phyloP scores from a whole-genome alignment of 2,329 filamentous ascomycete genomes.

The Alternaria brassicae region DNA sequence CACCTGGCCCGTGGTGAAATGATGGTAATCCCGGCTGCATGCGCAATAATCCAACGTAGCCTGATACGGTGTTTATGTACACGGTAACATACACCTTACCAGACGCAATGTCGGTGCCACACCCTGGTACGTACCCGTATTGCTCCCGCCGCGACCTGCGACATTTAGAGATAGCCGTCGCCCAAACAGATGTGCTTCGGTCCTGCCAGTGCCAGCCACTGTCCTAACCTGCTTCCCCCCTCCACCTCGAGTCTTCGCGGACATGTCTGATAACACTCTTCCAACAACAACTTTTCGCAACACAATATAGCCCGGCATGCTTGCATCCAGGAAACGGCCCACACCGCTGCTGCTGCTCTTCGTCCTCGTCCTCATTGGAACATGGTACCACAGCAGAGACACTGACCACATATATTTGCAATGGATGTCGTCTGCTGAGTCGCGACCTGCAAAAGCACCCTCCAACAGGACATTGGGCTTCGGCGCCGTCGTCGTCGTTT shows the following conservation, averaged over 20 bases:
- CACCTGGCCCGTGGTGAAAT: conserved; percentile 13
- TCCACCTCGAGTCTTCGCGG: conserved; percentile 7
- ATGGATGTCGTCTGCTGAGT: conserved; percentile 37
- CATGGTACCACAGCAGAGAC: conserved; percentile 39
- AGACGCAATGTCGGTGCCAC: conserved; percentile 23
- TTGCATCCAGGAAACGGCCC: conserved; percentile 43
- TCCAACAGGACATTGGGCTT: conserved; percentile 51
- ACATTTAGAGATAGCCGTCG: conserved; percentile 26
- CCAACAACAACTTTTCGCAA: conserved; percentile 15
- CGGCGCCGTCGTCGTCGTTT: conserved; percentile 53
- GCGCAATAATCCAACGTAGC: conserved; percentile 23
- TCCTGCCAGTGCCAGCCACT: conserved; percentile 16
- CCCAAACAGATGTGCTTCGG: conserved; percentile 12
- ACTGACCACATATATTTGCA: conserved; percentile 39
- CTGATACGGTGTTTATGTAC: conserved; percentile 33
- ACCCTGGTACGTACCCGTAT: conserved; percentile 15
- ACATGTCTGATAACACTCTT: conserved; percentile 33
- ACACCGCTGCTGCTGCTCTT: conserved; percentile 39
- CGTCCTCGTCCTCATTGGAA: conserved; percentile 34
- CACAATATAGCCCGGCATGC: conserved; percentile 30
- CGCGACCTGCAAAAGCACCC: conserved; percentile 33
- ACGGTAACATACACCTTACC: too few relatives aligned
- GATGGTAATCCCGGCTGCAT: conserved; percentile 11
- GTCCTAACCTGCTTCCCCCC: conserved; percentile 1
- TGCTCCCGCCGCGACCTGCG: conserved; percentile 20